These are phyloP conservation scores for Pelagomonas calceolata DNA, from an alignment of 108 stramenopile species.

Conservation along the genomic window DNA sequence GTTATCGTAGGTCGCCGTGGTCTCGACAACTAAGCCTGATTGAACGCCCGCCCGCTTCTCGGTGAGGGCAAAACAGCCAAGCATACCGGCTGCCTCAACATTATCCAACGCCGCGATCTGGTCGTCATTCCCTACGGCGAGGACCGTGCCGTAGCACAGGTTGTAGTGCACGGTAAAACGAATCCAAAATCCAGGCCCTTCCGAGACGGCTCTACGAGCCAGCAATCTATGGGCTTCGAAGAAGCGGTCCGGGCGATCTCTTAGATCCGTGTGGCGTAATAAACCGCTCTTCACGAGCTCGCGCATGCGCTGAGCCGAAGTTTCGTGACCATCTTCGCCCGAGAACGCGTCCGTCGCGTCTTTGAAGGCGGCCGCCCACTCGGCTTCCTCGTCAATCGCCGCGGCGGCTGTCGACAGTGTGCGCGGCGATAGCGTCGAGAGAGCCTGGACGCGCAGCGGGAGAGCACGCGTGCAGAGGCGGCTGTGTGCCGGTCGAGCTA, in stretches of 20 bases:
- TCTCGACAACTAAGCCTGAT: constrained; percentile 22
- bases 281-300: constrained; percentile 9
- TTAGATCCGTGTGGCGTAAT: constrained; percentile 24
- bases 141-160: constrained; percentile 24
- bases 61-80: constrained; percentile 28
- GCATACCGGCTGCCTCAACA: constrained; percentile 9
- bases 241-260: constrained; percentile 20
- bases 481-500: too few species aligned
- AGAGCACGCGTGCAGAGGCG: too few species aligned
- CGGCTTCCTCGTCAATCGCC: neutral
- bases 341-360: neutral
- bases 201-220: constrained; percentile 14
- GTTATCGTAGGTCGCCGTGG: constrained; percentile 9
- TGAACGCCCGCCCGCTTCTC: constrained; percentile 28
- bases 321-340: neutral
- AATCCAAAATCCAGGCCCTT: constrained; percentile 24
- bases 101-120: constrained; percentile 16
- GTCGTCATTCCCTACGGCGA: constrained; percentile 14
- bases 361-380: neutral
- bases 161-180: constrained; percentile 29
- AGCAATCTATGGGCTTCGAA: constrained; percentile 29
- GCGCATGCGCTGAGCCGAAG: neutral
- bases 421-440: too few species aligned
- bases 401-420: neutral
- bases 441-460: too few species aligned